These are phyloP conservation scores for Brassica hybrid DNA, from an alignment of 441 rosid genomes.

Conservation along the genomic window DNA sequence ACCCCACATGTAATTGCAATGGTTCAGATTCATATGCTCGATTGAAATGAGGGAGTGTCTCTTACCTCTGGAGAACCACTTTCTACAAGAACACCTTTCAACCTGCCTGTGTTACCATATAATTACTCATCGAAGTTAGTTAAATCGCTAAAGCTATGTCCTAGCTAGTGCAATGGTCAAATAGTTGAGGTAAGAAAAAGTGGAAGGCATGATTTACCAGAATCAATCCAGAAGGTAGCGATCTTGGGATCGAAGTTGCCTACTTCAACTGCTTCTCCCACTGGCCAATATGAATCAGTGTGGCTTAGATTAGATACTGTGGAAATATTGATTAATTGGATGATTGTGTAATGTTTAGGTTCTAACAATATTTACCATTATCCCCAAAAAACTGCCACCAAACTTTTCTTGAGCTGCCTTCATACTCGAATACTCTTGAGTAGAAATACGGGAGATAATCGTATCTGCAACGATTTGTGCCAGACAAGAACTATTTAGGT, in stretches of 20 bases:
- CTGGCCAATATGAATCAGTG: slow-evolving; percentile 49
- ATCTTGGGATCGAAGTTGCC: slow-evolving; percentile 92
- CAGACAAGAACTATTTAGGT: slow-evolving; percentile 11
- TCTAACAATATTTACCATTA: slow-evolving; percentile 59
- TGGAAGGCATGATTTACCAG: slow-evolving; percentile 51
- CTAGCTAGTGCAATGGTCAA: background rate
- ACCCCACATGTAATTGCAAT: background rate
- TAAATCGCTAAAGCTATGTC: background rate
- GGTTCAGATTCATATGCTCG: background rate
- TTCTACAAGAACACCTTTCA: slow-evolving; percentile 93
- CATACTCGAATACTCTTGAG: slow-evolving; percentile 89
- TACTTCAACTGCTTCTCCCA: slow-evolving; percentile 83
- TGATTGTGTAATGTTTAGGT: background rate
- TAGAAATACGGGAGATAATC: slow-evolving; percentile 94
- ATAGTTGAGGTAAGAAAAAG: background rate
- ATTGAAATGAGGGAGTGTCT: background rate
- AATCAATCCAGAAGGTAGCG: slow-evolving; percentile 91
- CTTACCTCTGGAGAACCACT: slow-evolving; percentile 93
- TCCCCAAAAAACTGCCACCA: slow-evolving; percentile 99
- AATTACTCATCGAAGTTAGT: slow-evolving; percentile 26
- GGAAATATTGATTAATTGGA: background rate
- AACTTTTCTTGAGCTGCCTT: slow-evolving; percentile 87
- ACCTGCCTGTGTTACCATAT: slow-evolving; percentile 58
- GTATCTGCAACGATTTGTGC: slow-evolving; percentile 57
- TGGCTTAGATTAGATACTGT: background rate